Evolutionary conservation across 2,329 filamentous ascomycete genomes (phyloP), one percentile per base, ranked within the genome.

Genomic region (Venturia carpophila): DNA sequence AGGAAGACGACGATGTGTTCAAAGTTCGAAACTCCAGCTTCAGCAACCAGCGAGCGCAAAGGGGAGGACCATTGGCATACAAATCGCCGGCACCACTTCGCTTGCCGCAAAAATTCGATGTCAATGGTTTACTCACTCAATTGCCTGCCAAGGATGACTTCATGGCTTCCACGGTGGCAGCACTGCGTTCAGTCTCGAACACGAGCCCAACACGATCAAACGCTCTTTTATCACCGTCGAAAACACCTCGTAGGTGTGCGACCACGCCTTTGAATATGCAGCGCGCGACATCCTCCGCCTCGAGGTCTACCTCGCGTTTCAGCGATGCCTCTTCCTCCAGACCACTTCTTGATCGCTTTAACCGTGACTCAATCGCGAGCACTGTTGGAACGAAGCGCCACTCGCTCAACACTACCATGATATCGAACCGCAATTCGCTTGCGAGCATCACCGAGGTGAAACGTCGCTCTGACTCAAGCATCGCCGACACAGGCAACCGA

Each of bases 21-120:
- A 37, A 4, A 58, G 37, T 37, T 58, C 27, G 52, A 24, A 9
- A 52, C 6, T 30, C 52, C 27, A 58, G 52, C 13, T 58, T 58
- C 30, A 58, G 52, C 30, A 37, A n/a, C 15, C 15, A 34, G 52
- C 52, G 52, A 37, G 52, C 27, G 52, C 52, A 58, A 58, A 58
- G 37, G 52, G 19, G 52, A 34, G 30, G 30, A 9, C 27, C 27
- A n/a, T n/a, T 58, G 52, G 19, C 30, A n/a, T 58, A 58, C 30
- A 34, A 37, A 10, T 37, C 52, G 30, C 52, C 52, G 5, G 52
- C 52, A 58, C 27, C 30, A 37, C 27, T 58, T 21, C 30, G 27
- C 52, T 52, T 52, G 47, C 47, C 21, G 47, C 52, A 58, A 37
- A 37, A n/a, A 17, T 24, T 37, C 30, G 19, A 19, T 37, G 7